Evolutionary conservation across 2,329 filamentous ascomycete species (phyloP), one percentile per base, ranked within the genome.

Genomic region (Fusarium coffeatum): DNA sequence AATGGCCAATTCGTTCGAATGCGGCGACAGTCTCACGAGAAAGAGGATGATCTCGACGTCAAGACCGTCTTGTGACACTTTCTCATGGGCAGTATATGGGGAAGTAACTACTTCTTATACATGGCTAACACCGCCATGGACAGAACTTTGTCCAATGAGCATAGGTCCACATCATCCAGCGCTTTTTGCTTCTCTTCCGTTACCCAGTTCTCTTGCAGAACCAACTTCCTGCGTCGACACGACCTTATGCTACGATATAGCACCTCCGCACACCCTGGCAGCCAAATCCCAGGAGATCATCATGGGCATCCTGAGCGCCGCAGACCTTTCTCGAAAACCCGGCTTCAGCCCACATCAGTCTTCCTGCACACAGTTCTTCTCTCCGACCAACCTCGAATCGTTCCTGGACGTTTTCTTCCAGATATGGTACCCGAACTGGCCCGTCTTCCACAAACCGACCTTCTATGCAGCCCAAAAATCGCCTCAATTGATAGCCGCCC

Each of bases 341-440:
- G 3, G 6, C 4, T 8, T 37, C 34, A 11, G 3, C 34, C 22
- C 40, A 12, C n/a, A 5, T 5, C 45, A 62, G 20, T 20, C 32
- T 3, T 47, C 65, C 7, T 67, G 53, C 16, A 20, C 47, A 9
- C 28, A 23, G 3, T 70, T 67, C 47, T 70, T 69, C 34, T 69
- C 66, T 6, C 58, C 62, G 3, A 16, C 13, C 5, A 70, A 69
- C 15, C 30, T 69, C 8, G 66, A 67, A 3, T 27, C 22, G 3
- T 69, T 60, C 8, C n/a, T 69, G 3, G 18, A 11, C 4, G 11
- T 45, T 3, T 70, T 70, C 25, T 70, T 59, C 30, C 40, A 57
- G 4, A 53, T 64, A 6, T 69, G 68, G 68, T 47, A 64, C 9
- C 66, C 62, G 1, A 69, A 70, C 50, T 70, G 68, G 66, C 68